Evolutionary conservation across 106 monocot species (phyloP).

Genomic region (Acorus gramineus): DNA sequence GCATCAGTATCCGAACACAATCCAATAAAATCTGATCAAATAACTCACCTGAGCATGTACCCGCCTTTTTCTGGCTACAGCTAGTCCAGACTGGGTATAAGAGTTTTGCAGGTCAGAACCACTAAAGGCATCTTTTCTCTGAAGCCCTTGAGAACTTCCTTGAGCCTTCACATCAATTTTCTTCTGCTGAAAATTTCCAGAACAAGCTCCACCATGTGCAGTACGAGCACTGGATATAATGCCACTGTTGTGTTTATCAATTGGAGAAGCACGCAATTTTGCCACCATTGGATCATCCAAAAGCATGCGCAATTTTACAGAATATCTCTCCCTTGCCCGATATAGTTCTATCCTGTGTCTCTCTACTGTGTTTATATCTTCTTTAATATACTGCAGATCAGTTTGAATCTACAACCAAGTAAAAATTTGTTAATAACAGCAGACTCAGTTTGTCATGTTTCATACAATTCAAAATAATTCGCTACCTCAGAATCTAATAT

Average conservation of each 20-base stretch:
- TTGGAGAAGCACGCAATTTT: constrained; percentile 45
- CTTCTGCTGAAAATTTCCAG: constrained; percentile 45
- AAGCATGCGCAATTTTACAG: constrained; percentile 75
- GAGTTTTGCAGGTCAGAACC: constrained; percentile 58
- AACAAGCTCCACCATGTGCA: constrained; percentile 32
- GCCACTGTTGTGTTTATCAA: constrained; percentile 46
- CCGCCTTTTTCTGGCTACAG: constrained; percentile 73
- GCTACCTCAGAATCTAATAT: no score
- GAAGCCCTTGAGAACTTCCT: constrained; percentile 44
- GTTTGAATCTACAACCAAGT: constrained; percentile 60
- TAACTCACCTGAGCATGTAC: constrained; percentile 79
- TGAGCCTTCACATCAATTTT: constrained; percentile 61
- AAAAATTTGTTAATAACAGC: background rate
- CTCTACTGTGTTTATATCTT: constrained; percentile 89
- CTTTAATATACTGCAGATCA: constrained; percentile 92
- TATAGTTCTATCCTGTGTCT: constrained; percentile 70
- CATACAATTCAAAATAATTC: no score
- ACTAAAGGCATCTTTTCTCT: constrained; percentile 62
- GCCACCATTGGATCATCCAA: constrained; percentile 56
- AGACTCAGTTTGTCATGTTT: no score
- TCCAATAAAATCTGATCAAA: background rate
- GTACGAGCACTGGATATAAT: constrained; percentile 37
- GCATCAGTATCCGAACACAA: no score
- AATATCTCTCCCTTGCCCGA: constrained; percentile 84
- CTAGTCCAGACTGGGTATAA: constrained; percentile 68